Evolutionary conservation across 2,329 filamentous ascomycete species (phyloP), one percentile per base, ranked within the genome.

Genomic region (Phialophora tarda): DNA sequence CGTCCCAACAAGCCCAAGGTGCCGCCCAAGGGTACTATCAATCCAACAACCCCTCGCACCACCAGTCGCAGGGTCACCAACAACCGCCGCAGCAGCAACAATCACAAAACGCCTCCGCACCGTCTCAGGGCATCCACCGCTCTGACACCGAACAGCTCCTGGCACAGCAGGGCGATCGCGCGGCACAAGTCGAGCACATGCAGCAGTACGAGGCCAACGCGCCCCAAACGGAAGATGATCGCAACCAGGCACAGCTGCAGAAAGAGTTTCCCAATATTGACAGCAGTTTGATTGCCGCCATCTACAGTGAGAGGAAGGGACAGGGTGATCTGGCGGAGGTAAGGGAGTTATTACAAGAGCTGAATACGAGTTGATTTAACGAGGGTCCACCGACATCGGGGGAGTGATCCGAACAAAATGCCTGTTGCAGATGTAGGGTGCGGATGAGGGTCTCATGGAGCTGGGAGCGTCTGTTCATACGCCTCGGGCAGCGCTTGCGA

Each of bases 21-120:
- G 69, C 74, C 23, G 69, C 73, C 4, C 68, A 74, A n/a, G 73
- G 77, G 38, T 78, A 78, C 70, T 78, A 79, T 69, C 62, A 69
- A 53, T 62, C 65, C 24, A 44, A 55, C 24, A 44, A 55, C 30
- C 34, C 53, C 38, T 38, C 58, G 3, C 62, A 64, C 44, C 26
- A 17, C 7, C 54, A 67, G 55, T 48, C 64, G 26, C 63, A 68
- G 21, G 60, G 65, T n/a, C n/a, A n/a, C n/a, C n/a, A 62, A 8
- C 64, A 64, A 17, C 55, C 51, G 30, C 66, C 57, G 21, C 57
- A 34, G 21, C 50, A 53, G 7, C 70, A 62, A n/a, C 68, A 71
- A 41, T 41, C 62, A 41, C 12, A 41, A 21, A 48, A 17, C n/a
- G 26, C 23, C 4, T 26, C 53, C 12, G 12, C 55, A 10, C 64